Conservation (phyloP, 192 early-diverging fungal species). For the Thamnidium elegans region DNA sequence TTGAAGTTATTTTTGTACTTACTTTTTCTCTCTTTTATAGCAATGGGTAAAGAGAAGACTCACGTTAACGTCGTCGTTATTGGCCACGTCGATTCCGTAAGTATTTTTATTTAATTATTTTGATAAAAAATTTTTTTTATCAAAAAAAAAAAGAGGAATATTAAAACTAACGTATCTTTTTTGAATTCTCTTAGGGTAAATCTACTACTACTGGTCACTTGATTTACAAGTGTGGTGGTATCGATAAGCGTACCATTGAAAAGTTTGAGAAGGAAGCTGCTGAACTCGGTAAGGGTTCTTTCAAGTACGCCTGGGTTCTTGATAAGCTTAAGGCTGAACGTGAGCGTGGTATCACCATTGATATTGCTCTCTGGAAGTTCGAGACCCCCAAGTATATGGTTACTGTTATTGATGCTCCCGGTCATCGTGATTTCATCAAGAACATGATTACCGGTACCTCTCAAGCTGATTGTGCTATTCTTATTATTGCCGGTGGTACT, state of each 20-base stretch:
- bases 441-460: constrained; percentile 99
- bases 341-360: constrained; percentile 99
- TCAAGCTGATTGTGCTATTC: constrained; percentile 96
- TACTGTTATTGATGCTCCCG: constrained; percentile 98
- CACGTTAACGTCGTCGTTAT: constrained; percentile 96
- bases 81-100: constrained; percentile 96
- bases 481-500: constrained; percentile 89
- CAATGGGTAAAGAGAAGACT: constrained; percentile 76
- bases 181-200: constrained; percentile 70
- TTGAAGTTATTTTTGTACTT: not conserved
- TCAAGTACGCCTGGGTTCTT: constrained; percentile 99
- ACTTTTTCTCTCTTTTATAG: constrained; percentile 6
- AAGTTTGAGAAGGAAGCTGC: constrained; percentile 99
- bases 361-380: constrained; percentile 96
- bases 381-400: constrained; percentile 89
- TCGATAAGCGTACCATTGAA: constrained; percentile 98
- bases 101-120: not conserved
- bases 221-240: constrained; percentile 99
- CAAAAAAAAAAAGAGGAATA: not conserved
- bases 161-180: not conserved
- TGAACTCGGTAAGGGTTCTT: constrained; percentile 98
- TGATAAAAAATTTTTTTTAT: too few species aligned
- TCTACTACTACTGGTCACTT: constrained; percentile 99
- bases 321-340: constrained; percentile 99
- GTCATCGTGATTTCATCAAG: constrained; percentile 99